Percentiles rank a stretch among this genome's conserved stretches.
Evolutionary conservation across 768 basidiomycete genomes (phyloP).

Genomic region (Mycena leptocephala): DNA sequence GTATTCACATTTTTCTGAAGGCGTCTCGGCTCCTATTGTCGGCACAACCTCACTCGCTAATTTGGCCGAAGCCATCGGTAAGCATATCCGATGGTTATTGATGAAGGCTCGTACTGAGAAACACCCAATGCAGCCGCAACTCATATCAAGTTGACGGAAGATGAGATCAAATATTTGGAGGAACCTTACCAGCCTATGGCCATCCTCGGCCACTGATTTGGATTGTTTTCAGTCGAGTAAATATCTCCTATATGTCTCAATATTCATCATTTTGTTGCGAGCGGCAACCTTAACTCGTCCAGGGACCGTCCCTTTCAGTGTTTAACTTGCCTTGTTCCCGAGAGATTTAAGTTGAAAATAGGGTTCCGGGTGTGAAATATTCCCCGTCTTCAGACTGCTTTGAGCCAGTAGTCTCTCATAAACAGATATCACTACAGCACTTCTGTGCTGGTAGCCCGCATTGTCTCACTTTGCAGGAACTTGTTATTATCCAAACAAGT

Average conservation of each 20-base stretch:
- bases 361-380: no score
- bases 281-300: no score
- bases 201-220: background rate
- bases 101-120: background rate
- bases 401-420: no score
- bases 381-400: no score
- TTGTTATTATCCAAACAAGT: no score
- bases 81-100: background rate
- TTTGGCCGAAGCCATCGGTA: slow-evolving; percentile 67
- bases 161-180: slow-evolving; percentile 28
- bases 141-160: slow-evolving; percentile 27
- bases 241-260: background rate
- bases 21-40: slow-evolving; percentile 72
- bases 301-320: no score
- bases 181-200: slow-evolving; percentile 33
- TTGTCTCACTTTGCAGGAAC: no score
- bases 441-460: no score
- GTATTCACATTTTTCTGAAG: slow-evolving; percentile 32
- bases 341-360: no score
- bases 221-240: background rate
- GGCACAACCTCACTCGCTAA: slow-evolving; percentile 69
- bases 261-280: no score
- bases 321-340: no score
- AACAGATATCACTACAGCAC: no score
- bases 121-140: background rate